These are phyloP conservation scores for Penicillium sp. DNA, from an alignment of 2,329 filamentous ascomycete species.

Conservation along the genomic window DNA sequence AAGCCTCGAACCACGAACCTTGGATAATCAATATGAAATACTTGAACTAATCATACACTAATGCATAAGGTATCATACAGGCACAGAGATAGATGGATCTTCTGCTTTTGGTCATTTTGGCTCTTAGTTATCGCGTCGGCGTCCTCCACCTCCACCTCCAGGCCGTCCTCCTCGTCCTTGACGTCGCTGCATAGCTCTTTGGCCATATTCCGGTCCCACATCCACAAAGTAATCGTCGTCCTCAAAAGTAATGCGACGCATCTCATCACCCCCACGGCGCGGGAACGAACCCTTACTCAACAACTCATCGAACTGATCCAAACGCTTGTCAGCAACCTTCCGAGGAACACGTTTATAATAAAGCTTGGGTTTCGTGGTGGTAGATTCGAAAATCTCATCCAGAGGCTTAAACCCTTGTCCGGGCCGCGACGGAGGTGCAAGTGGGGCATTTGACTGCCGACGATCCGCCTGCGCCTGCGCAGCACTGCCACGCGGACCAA, in stretches of 20 bases:
- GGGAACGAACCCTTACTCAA: constrained; percentile 39
- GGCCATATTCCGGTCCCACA: constrained; percentile 64
- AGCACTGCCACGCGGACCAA: constrained; percentile 27
- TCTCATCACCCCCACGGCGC: constrained; percentile 50
- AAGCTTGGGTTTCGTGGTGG: constrained; percentile 62
- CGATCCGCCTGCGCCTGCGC: constrained; percentile 18
- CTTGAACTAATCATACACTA: not conserved
- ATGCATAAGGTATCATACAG: constrained; percentile 13
- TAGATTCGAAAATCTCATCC: constrained; percentile 61
- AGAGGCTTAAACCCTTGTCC: constrained; percentile 55
- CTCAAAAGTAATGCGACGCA: constrained; percentile 74
- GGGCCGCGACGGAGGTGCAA: constrained; percentile 20
- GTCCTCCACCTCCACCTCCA: constrained; percentile 12
- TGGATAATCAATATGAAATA: not conserved
- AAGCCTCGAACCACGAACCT: not conserved
- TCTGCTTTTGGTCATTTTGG: not conserved
- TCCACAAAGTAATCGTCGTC: constrained; percentile 67
- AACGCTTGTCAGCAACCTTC: constrained; percentile 63
- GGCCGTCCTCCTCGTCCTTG: constrained; percentile 30
- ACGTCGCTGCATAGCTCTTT: constrained; percentile 29
- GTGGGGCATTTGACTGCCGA: constrained; percentile 26
- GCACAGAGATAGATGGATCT: not conserved
- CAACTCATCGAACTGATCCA: constrained; percentile 57
- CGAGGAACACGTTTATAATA: constrained; percentile 67
- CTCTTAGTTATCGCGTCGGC: constrained; percentile 24